Base-by-base conservation (phyloP, 2,329 filamentous ascomycete genomes). In the Pseudogymnoascus sp. region DNA sequence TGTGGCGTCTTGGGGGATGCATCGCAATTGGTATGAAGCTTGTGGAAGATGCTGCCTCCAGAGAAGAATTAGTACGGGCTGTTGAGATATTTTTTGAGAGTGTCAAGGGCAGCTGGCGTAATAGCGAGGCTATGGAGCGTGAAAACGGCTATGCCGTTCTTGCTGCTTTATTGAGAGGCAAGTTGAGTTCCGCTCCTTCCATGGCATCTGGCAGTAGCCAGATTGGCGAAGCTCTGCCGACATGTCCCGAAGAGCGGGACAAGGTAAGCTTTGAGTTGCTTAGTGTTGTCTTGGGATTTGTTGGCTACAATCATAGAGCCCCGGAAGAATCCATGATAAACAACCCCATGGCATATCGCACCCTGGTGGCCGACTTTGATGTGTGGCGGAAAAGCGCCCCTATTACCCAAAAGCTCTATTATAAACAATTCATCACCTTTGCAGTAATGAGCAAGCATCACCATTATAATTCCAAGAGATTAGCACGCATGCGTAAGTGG, bases 111-210 rank as follows among this genome's bases (percentile, higher is more conserved):
- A 97, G 90, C 72, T 99, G 95, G 94, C 85, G 94, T 66, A 97
- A 97, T 67, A 97, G 94, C 68, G 95, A 99, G 73, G 92, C 94
- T 25, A 97, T 99, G 89, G 94, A 99, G 74, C 87, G 90, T 69
- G 92, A 96, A 64, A 94, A 95, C 68, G 95, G 93, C 0, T 99
- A 97, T 72, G 89, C 90, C 25, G 90, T 97, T 36, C 77, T 99
- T 60, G 89, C 89, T 41, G 86, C 92, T 74, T 81, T 97, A 16
- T 76, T 99, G 23, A 87, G 91, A 62, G 89, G 90, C 62, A 97
- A 96, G 73, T 79, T 96, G 33, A 59, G 19, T 35, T 68, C 70
- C 58, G 80, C 81, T 60, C 70, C 72, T 61, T 73, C 75, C 14
- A 68, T 77, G 52, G 70, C 67, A 68, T 75, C 55, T 67, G 74